Evolutionary conservation across 345 rosid species (phyloP).

Genomic region (Populus nigra): DNA sequence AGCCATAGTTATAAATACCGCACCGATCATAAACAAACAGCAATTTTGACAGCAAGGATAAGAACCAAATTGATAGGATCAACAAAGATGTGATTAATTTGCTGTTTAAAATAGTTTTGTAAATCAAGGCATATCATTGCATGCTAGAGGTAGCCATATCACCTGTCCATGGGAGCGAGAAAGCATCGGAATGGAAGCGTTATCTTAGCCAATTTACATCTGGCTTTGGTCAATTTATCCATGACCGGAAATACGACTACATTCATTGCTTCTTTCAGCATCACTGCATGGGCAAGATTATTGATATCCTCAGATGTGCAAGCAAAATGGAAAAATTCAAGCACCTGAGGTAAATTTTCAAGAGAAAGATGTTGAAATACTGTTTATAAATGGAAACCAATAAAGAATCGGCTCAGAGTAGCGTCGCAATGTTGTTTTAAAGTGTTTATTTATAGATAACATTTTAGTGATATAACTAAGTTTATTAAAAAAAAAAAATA

Average conservation of each 20-base stretch:
- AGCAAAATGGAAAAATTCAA: constrained; percentile 94
- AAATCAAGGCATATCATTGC: neutral
- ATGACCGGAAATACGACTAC: constrained; percentile 63
- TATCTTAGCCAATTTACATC: constrained; percentile 57
- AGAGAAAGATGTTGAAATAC: neutral
- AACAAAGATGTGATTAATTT: neutral
- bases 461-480: too few species aligned
- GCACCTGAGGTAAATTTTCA: constrained; percentile 50
- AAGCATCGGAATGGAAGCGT: constrained; percentile 79
- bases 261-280: constrained; percentile 72
- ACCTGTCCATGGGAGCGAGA: constrained; percentile 99
- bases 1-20: neutral
- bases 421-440: too few species aligned
- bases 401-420: too few species aligned
- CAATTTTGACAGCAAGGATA: constrained; percentile 10
- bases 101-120: neutral
- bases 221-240: constrained; percentile 64
- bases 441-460: too few species aligned
- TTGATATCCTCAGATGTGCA: constrained; percentile 96
- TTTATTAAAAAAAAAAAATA: too few species aligned
- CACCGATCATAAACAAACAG: neutral
- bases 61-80: neutral
- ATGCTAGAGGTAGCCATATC: constrained; percentile 10
- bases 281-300: constrained; percentile 86
- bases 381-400: too few species aligned